Percentiles rank a stretch among this genome's conserved stretches.
Evolutionary conservation across 106 monocot species (phyloP).

Genomic region (Dioscorea dumetorum): DNA sequence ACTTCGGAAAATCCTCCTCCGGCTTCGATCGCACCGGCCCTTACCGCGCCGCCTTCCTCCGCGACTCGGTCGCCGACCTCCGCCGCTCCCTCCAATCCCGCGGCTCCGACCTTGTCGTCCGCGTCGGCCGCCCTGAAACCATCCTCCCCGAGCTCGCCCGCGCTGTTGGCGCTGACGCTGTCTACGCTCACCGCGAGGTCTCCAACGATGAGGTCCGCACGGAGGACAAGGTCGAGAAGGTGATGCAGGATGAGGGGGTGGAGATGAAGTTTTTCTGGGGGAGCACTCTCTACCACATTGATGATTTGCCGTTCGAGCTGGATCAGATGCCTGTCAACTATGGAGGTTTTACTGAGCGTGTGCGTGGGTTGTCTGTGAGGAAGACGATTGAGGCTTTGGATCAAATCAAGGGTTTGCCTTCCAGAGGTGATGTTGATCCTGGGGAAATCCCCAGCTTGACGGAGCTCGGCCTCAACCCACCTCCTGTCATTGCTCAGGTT

Average conservation of each 20-base stretch:
- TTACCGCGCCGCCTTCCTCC: too few relatives aligned
- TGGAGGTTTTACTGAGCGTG: constrained; percentile 78
- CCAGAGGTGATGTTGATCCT: constrained; percentile 63
- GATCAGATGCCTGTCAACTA: constrained; percentile 89
- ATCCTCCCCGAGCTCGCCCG: constrained; percentile 63
- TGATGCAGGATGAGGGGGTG: constrained; percentile 87
- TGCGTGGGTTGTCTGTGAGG: constrained; percentile 61
- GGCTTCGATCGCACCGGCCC: too few relatives aligned
- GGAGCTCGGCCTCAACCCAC: constrained; percentile 71
- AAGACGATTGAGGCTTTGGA: constrained; percentile 65
- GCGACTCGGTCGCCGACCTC: constrained; percentile 39
- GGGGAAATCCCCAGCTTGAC: constrained; percentile 79
- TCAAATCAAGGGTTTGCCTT: constrained; percentile 78
- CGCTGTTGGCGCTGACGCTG: constrained; percentile 71
- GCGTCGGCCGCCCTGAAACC: constrained; percentile 76
- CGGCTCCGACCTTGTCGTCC: constrained; percentile 82
- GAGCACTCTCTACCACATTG: constrained; percentile 90
- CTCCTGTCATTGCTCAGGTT: constrained; percentile 36
- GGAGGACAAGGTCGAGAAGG: constrained; percentile 75
- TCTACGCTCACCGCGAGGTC: constrained; percentile 83
- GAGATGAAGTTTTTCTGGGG: constrained; percentile 99
- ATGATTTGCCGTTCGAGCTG: constrained; percentile 77
- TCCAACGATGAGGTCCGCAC: constrained; percentile 57
- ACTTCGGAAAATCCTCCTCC: too few relatives aligned
- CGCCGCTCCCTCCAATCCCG: constrained; percentile 9